Base-by-base conservation (phyloP, 805 yeast genomes). In the Yamadazyma scolyti region DNA sequence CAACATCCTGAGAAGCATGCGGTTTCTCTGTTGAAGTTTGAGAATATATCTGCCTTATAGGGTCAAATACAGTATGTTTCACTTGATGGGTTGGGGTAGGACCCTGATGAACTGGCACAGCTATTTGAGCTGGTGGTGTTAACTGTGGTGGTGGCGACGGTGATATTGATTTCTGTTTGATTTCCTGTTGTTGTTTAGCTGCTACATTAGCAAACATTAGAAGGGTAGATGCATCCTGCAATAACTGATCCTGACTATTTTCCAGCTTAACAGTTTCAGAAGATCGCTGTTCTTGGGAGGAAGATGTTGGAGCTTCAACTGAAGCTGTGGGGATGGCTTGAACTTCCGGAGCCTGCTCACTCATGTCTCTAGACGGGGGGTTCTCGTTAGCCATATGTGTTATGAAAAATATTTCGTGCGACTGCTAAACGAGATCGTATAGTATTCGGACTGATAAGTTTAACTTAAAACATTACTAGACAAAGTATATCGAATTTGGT, bases 141-240 rank as follows among this genome's bases (percentile, higher is more conserved):
- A 7, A 5, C 21, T 11, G 20, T n/a, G 12, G 6, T 7, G 28
- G 8, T 13, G 33, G 27, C 10, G 42, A 26, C 7, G 33, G 23
- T 8, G 30, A 9, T 16, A 17, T 17, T 26, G 25, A 9, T 23
- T 15, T 6, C 6, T 20, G 18, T 10, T 20, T 30, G 4, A 16
- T 16, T 11, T 21, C 30, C n/a, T 25, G 27, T 13, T 25, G 31
- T 32, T 65, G 71, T 30, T 65, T 61, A 11, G 72, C 71, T 3
- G 72, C 77, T 11, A 67, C 69, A 42, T 68, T 75, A 15, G 80
- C 79, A 47, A 77, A 75, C 79, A 75, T 70, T 33, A 77, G 57
- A 27, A 77, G 55, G 14, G 81, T 73, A 11, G 80, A 73, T 1
- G 83, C 82, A 56, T 77, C 82, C 41, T 75, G 78, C 8, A 76